Conservation (phyloP, 306 rosid genomes). For the Pyrus bretschneideri region DNA sequence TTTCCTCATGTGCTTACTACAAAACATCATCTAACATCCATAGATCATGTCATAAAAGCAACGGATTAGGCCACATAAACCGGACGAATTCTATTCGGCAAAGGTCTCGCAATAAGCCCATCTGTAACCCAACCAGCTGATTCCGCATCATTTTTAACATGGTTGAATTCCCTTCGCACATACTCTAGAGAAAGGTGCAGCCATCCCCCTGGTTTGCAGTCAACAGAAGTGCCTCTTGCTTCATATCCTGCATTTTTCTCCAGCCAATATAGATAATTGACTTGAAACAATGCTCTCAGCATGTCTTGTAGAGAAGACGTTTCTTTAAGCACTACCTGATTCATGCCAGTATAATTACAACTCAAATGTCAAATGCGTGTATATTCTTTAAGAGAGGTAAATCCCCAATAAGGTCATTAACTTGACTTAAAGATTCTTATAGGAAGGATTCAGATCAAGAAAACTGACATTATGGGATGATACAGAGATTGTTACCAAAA, state of each 20-base stretch:
- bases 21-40: slow-evolving; percentile 8
- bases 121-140: slow-evolving; percentile 65
- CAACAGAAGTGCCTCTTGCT: slow-evolving; percentile 47
- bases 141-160: slow-evolving; percentile 65
- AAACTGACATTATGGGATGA: background rate
- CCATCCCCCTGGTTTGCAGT: slow-evolving; percentile 77
- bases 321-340: slow-evolving; percentile 85
- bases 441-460: background rate
- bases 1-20: slow-evolving; percentile 3
- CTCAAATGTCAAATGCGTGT: background rate
- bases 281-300: slow-evolving; percentile 89
- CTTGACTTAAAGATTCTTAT: background rate
- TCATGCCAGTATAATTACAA: slow-evolving; percentile 16
- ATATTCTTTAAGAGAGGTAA: background rate
- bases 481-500: background rate
- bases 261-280: slow-evolving; percentile 74
- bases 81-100: slow-evolving; percentile 51
- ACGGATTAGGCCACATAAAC: slow-evolving; percentile 14
- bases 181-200: slow-evolving; percentile 70
- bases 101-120: slow-evolving; percentile 86
- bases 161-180: slow-evolving; percentile 66
- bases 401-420: background rate
- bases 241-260: slow-evolving; percentile 75
- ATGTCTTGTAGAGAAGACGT: slow-evolving; percentile 65
- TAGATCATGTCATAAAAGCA: slow-evolving; percentile 13